Evolutionary conservation across 129 eudicot species (phyloP), one percentile per base, ranked within the genome.

Genomic region (Helianthus tuberosus): DNA sequence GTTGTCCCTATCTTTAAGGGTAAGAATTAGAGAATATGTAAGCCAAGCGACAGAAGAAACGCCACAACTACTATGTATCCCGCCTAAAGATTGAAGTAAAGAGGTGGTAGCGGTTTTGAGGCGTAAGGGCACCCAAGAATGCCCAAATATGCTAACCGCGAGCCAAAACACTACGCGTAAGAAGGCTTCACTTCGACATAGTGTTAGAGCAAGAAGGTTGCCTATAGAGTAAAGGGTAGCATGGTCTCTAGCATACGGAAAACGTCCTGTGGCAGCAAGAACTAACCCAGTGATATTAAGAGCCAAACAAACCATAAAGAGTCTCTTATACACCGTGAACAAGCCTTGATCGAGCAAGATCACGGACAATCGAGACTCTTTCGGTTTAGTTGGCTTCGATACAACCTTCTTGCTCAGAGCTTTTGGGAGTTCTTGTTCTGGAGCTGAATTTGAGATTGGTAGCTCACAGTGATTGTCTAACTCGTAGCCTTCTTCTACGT

Each of bases 271-370:
- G 3, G 85, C 86, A 1, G 96, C 91, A 15, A 87, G 90, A 69
- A 81, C 84, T 43, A 90, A 69, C 25, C 74, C 82, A 0, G 85
- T 83, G 3, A 87, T 59, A 64, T 87, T 90, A 4, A 90, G 69
- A 14, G 69, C 55, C 67, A 90, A 72, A 48, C 81, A 90, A 44
- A 79, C 85, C 3, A 76, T 54, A 64, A 90, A 87, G 13, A 90
- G 85, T 55, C 90, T 55, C 47, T 90, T 87, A 71, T 90, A 90
- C 5, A 87, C 93, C 2, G 96, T 87, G 68, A 90, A 87, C 72
- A 90, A 70, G 51, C 96, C 96, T 80, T 90, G 96, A 76, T 87
- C 93, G 0, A 90, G 89, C 74, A 90, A 72, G 43, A 90, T 90
- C 1, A 90, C 84, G 0, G 96, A 90, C 32, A 90, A 73, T 67